Evolutionary conservation across 257 asterid genomes (phyloP), one percentile per base, ranked within the genome.

Genomic region (Jacaranda copaia): DNA sequence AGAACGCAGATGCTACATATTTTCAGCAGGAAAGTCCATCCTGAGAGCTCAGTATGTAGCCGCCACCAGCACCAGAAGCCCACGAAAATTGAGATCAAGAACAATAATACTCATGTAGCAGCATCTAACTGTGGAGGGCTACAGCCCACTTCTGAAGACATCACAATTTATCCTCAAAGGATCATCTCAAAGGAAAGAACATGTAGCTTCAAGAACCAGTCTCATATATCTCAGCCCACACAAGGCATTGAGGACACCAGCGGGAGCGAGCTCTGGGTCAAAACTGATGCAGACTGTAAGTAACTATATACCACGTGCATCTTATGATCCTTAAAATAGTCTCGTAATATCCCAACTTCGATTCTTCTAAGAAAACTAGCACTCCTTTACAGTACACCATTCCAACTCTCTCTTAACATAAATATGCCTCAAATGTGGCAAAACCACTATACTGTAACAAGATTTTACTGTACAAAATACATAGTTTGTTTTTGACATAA

Each of bases 241-340:
- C 61, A 83, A 70, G 75, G 62, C 74, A 75, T 60, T 6, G 77
- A 77, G 25, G 87, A 84, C 62, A 20, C 81, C 19, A 61, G 76
- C 56, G 96, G 85, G 75, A 89, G 84, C 45, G 97, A 89, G 85
- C 84, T 87, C 75, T 94, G 98, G 98, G 89, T 89, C 83, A 94
- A 92, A 79, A 87, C 93, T 39, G 98, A 94, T 77, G 90, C 95
- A 79, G 90, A 94, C 85, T 94, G 98, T 94, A 89, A 89, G 98
- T 90, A 68, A 35, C 67, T 66, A 43, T 38, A 38, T 63, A 67
- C 15, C 68, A 39, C 11, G 38, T 5, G 15, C 20, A 9, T 61
- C 5, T 18, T 35, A 49, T 51, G 6, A n/a, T 48, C 39, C n/a
- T 68, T 5, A 38, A 52, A 5, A 40, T 15, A n/a, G 32, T 25